These are phyloP conservation scores for Suillus alpinus DNA, from an alignment of 768 basidiomycete species.

Conservation along the genomic window DNA sequence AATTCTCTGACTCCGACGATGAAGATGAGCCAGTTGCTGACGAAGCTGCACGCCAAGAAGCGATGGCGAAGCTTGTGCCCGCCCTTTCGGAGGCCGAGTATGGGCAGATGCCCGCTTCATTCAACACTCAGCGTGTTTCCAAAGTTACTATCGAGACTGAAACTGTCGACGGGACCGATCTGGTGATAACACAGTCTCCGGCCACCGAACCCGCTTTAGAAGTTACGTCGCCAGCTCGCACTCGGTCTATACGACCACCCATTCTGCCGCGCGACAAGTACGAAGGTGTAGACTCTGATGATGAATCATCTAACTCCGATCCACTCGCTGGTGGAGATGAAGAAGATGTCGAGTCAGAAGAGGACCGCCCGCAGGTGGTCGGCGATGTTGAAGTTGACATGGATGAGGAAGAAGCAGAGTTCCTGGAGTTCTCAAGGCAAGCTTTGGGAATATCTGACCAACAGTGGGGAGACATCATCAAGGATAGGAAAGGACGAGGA, in stretches of 20 bases:
- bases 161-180: slow-evolving; percentile 25
- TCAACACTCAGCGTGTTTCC: slow-evolving; percentile 68
- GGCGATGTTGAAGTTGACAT: slow-evolving; percentile 89
- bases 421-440: slow-evolving; percentile 91
- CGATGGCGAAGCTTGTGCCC: slow-evolving; percentile 81
- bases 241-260: slow-evolving; percentile 66
- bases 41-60: slow-evolving; percentile 49
- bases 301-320: slow-evolving; percentile 72
- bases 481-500: slow-evolving; percentile 73
- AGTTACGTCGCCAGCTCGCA: slow-evolving; percentile 18
- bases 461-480: slow-evolving; percentile 87
- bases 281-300: slow-evolving; percentile 93
- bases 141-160: slow-evolving; percentile 45
- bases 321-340: slow-evolving; percentile 36
- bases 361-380: slow-evolving; percentile 79
- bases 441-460: slow-evolving; percentile 83
- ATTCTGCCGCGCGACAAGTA: slow-evolving; percentile 80
- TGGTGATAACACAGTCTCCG: slow-evolving; percentile 3
- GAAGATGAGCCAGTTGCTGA: slow-evolving; percentile 28
- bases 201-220: slow-evolving; percentile 5
- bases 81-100: slow-evolving; percentile 80
- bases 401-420: slow-evolving; percentile 91
- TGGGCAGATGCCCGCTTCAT: slow-evolving; percentile 79
- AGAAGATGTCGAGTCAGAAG: slow-evolving; percentile 63
- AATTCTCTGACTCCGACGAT: slow-evolving; percentile 42